phyloP scores from a whole-genome alignment of 1,139 yeast species.

The Geotrichum phurueaensis region DNA sequence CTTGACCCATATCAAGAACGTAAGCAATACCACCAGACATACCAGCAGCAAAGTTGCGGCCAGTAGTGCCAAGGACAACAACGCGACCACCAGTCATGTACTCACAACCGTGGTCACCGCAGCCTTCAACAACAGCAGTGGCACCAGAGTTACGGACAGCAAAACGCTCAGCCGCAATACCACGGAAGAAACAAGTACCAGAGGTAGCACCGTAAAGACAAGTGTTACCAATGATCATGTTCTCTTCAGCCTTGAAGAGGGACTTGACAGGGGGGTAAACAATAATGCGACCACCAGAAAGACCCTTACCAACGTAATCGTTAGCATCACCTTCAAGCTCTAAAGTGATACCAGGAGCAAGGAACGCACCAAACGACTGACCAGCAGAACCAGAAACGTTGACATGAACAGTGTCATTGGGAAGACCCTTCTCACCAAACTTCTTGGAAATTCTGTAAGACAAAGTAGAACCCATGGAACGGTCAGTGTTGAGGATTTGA shows the following conservation, averaged over 20 bases:
- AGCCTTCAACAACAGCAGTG: conserved; percentile 91
- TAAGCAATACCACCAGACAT: conserved; percentile 99
- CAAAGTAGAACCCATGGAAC: conserved; percentile 90
- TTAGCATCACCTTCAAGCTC: conserved; percentile 97
- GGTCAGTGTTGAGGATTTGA: conserved; percentile 89
- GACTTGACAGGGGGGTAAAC: conserved; percentile 88
- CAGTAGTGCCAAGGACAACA: conserved; percentile 84
- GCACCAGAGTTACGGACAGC: conserved; percentile 99
- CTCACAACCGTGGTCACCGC: conserved; percentile 98
- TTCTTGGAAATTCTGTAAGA: conserved; percentile 89
- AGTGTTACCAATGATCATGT: conserved; percentile 93
- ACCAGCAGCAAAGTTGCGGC: conserved; percentile 97
- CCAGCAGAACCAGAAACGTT: conserved; percentile 92
- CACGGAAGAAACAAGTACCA: conserved; percentile 89
- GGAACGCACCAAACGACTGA: conserved; percentile 96
- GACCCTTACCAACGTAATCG: conserved; percentile 96
- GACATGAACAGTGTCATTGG: conserved; percentile 93
- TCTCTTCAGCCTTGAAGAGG: conserved; percentile 87
- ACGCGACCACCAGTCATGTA: conserved; percentile 99
- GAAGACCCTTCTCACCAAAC: conserved; percentile 89
- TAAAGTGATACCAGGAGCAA: conserved; percentile 92
- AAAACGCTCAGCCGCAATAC: conserved; percentile 97
- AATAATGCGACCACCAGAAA: conserved; percentile 89
- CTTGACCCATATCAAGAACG: conserved; percentile 92
- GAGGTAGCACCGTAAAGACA: conserved; percentile 97